Evolutionary conservation across 2,329 filamentous ascomycete species (phyloP).

Genomic region (Colletotrichum sp.): DNA sequence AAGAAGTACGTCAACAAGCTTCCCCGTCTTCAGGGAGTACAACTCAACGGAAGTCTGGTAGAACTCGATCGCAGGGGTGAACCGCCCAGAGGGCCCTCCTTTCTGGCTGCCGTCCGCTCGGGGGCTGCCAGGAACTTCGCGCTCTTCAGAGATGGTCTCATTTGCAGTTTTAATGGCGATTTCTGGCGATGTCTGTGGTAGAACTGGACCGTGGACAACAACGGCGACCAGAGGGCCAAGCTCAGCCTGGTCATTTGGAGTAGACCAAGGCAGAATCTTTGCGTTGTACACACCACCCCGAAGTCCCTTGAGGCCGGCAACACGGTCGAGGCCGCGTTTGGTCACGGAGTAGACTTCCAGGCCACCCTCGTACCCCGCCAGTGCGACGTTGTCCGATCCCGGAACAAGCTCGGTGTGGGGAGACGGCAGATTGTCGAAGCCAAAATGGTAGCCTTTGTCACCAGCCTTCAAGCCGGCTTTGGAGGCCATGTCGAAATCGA

Average conservation of each 20-base stretch:
- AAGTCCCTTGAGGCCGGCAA: conserved; percentile 76
- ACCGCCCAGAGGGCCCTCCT: conserved; percentile 37
- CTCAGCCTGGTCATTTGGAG: conserved; percentile 55
- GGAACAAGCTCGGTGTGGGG: conserved; percentile 30
- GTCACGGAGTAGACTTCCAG: conserved; percentile 78
- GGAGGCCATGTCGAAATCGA: conserved; percentile 70
- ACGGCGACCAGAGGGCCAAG: conserved; percentile 79
- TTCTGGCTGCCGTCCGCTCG: conserved; percentile 44
- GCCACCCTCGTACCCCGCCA: conserved; percentile 82
- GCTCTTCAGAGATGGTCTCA: conserved; percentile 42
- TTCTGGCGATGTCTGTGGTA: conserved; percentile 47
- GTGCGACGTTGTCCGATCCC: conserved; percentile 66
- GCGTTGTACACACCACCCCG: conserved; percentile 81
- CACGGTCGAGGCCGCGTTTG: conserved; percentile 72
- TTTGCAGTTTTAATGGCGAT: conserved; percentile 37
- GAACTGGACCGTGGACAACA: conserved; percentile 77
- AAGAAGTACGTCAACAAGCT: conserved; percentile 75
- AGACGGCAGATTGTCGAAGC: conserved; percentile 74
- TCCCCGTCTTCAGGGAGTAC: conserved; percentile 81
- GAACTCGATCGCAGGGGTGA: conserved; percentile 51
- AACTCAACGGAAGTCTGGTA: conserved; percentile 91
- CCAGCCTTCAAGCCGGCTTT: conserved; percentile 65
- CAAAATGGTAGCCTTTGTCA: conserved; percentile 77
- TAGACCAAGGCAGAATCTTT: conserved; percentile 78
- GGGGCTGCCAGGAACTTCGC: conserved; percentile 47